Percentiles rank a stretch among this genome's conserved stretches.
These are phyloP conservation scores for Tripterygium wilfordii DNA, from an alignment of 177 flowering plant species.

Conservation along the genomic window DNA sequence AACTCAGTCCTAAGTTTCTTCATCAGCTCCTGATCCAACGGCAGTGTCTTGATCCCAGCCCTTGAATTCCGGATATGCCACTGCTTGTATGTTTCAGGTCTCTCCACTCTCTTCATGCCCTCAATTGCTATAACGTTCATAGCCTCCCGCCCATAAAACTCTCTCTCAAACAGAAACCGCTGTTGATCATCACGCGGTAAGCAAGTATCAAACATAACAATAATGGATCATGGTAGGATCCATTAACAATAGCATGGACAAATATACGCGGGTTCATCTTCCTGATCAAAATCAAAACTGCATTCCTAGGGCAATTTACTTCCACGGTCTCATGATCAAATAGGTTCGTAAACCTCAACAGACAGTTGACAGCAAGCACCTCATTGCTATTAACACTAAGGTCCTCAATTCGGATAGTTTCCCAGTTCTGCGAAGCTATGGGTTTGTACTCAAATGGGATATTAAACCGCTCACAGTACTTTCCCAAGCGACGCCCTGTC, in stretches of 20 bases:
- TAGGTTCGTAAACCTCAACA: constrained; percentile 30
- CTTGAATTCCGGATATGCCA: constrained; percentile 35
- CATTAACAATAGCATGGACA: constrained; percentile 33
- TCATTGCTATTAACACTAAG: constrained; percentile 25
- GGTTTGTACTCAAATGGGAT: too few species aligned
- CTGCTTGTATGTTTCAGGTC: constrained; percentile 48
- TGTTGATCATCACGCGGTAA: constrained; percentile 24
- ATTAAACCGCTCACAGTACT: constrained; percentile 40
- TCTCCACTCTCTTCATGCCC: constrained; percentile 46
- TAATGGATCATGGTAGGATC: constrained; percentile 42
- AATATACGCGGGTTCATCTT: constrained; percentile 42
- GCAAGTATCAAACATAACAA: constrained; percentile 38
- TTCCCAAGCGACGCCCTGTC: constrained; percentile 49
- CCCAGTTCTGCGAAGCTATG: constrained; percentile 51
- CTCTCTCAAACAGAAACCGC: constrained; percentile 36
- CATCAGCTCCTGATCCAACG: constrained; percentile 24
- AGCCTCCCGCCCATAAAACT: constrained; percentile 34
- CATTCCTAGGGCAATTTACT: constrained; percentile 35
- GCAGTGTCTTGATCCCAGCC: constrained; percentile 37
- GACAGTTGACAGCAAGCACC: constrained; percentile 35
- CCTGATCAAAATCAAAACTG: constrained; percentile 33
- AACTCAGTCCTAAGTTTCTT: constrained; percentile 13
- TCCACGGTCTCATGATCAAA: constrained; percentile 34
- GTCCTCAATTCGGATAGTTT: constrained; percentile 39
- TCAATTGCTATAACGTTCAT: constrained; percentile 49